Evolutionary conservation across 495 filamentous ascomycete species (phyloP).

Genomic region (Darksidea phi): DNA sequence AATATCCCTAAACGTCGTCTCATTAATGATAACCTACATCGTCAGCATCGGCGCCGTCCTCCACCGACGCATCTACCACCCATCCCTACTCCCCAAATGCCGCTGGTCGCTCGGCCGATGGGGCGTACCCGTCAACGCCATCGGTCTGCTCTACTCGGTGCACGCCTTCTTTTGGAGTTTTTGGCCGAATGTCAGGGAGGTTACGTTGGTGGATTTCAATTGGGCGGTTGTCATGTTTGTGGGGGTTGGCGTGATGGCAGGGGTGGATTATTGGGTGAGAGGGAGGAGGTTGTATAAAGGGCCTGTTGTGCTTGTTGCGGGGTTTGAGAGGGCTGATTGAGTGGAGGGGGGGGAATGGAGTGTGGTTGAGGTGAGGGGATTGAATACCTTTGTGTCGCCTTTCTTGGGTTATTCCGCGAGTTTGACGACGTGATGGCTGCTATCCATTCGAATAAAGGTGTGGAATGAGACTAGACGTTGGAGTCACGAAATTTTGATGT

Average conservation of each 20-base stretch:
- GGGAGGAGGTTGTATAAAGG: constrained; percentile 36
- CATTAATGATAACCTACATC: constrained; percentile 35
- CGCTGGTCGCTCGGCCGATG: constrained; percentile 36
- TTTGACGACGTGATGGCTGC: too few relatives aligned
- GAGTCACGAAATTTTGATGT: too few relatives aligned
- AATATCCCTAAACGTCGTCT: constrained; percentile 44
- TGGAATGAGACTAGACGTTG: too few relatives aligned
- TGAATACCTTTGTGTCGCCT: too few relatives aligned
- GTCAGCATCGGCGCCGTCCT: constrained; percentile 36
- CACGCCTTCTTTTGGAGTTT: constrained; percentile 43
- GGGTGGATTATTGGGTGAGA: constrained; percentile 26
- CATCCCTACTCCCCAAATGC: constrained; percentile 34
- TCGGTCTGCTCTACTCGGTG: constrained; percentile 33
- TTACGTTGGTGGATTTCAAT: constrained; percentile 33
- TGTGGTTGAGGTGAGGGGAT: too few relatives aligned
- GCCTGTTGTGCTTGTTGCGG: constrained; percentile 34
- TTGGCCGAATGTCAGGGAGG: constrained; percentile 38
- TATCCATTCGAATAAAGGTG: too few relatives aligned
- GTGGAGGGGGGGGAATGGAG: too few relatives aligned
- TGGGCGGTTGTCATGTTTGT: constrained; percentile 40
- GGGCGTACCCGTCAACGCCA: constrained; percentile 35
- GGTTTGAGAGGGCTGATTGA: constrained; percentile 27
- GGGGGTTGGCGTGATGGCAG: constrained; percentile 20
- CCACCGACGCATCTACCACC: constrained; percentile 29
- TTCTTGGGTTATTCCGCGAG: too few relatives aligned